Evolutionary conservation across 208 protist species (phyloP), one percentile per base, ranked within the genome.

Genomic region (Leishmania tropica): DNA sequence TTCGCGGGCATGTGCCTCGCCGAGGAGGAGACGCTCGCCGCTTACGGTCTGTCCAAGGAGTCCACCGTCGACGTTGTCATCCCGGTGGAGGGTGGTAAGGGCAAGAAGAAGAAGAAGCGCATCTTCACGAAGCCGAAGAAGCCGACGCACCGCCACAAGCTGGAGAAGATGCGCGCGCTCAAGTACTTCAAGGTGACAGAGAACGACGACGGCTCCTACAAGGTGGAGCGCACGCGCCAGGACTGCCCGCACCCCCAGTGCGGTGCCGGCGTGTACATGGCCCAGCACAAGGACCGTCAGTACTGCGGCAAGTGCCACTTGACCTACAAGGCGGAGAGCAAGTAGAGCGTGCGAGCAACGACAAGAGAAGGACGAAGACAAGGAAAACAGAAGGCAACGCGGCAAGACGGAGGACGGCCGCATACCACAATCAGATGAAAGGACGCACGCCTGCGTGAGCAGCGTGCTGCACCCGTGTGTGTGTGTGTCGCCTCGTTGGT

Each of bases 21-120:
- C 42, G 96, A 98, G 72, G 87, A 86, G 75, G 88, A 83, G 64
- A 81, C 90, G 42, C 89, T 98, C 68, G 88, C 88, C 67, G 84
- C 90, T 56, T 97, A 92, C 88, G 84, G 88, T 53, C 90, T 98
- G 53, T 84, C 94, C 74, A 84, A 86, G 68, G 96, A 97, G 88
- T 94, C 93, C 87, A 99, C 97, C 72, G 87, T 99, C 67, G 87
- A 98, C 76, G 91, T 95, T 42, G 89, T 98, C 42, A 77, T 99
- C 75, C 92, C 96, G 42, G 92, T 99, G 24, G 89, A 96, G 87
- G 95, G 95, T 67, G 95, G 95, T 84, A 97, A 96, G 92, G 98
- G 98, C 84, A 99, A 99, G 91, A 99, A 99, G 95, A 99, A 99
- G 99, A 99, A 99, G 90, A 99, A 99, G 98, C 99, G 99, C 93